Evolutionary conservation across 768 basidiomycete species (phyloP).

Genomic region (Amanita polypyramis): DNA sequence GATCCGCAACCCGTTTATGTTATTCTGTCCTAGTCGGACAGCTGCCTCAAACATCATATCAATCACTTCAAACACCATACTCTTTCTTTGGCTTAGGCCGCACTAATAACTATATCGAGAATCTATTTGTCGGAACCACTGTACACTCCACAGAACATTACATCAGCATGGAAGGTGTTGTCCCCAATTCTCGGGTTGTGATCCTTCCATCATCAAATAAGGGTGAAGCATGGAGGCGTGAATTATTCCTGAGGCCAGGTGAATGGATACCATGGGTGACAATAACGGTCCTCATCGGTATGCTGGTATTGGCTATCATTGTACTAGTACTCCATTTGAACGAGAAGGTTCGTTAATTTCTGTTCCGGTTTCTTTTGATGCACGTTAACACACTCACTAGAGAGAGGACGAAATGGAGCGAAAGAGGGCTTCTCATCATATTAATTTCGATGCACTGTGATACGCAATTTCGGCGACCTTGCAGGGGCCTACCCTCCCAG

Average conservation of each 20-base stretch:
- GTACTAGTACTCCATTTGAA: slow-evolving; percentile 83
- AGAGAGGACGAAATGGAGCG: slow-evolving; percentile 91
- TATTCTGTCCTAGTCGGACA: slow-evolving; percentile 59
- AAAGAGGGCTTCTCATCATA: slow-evolving; percentile 81
- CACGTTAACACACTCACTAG: slow-evolving; percentile 27
- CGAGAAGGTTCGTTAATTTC: slow-evolving; percentile 63
- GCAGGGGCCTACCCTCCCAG: no score
- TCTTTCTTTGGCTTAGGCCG: slow-evolving; percentile 94
- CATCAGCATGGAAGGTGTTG: slow-evolving; percentile 93
- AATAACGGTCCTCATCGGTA: slow-evolving; percentile 70
- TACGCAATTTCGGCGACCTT: neutral
- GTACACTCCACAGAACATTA: slow-evolving; percentile 60
- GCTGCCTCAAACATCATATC: slow-evolving; percentile 88
- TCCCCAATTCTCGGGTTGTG: slow-evolving; percentile 96
- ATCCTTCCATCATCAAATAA: slow-evolving; percentile 65
- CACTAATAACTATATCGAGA: slow-evolving; percentile 99
- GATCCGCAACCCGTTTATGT: neutral
- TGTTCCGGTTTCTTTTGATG: neutral
- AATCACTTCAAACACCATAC: slow-evolving; percentile 84
- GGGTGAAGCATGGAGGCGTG: slow-evolving; percentile 67
- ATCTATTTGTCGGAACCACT: slow-evolving; percentile 91
- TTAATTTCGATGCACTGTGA: slow-evolving; percentile 94
- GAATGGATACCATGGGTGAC: slow-evolving; percentile 98
- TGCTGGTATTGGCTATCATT: slow-evolving; percentile 63
- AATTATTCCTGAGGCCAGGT: slow-evolving; percentile 87